These are phyloP conservation scores for Diaporthe sp. DNA, from an alignment of 2,329 filamentous ascomycete genomes.

Conservation along the genomic window DNA sequence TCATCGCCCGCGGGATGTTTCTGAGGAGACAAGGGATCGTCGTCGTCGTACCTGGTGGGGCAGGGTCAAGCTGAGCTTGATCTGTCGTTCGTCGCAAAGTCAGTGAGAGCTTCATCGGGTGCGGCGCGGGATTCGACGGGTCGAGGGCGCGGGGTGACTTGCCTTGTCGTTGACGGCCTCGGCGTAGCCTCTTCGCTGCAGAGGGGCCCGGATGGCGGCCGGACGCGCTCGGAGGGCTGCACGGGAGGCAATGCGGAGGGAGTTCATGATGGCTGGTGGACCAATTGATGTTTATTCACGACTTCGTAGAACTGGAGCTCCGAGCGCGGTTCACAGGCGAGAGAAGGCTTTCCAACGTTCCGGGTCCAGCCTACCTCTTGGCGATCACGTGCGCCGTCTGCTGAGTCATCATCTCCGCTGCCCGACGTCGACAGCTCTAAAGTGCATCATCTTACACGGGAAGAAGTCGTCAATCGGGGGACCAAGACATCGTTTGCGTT, in stretches of 20 bases:
- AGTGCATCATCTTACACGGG: too few species aligned
- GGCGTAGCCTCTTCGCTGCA: constrained; percentile 92
- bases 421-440: neutral
- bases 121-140: constrained; percentile 35
- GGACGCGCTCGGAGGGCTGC: constrained; percentile 88
- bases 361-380: constrained; percentile 29
- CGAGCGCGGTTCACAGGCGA: constrained; percentile 37
- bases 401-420: neutral
- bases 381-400: constrained; percentile 27
- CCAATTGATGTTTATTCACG: constrained; percentile 57
- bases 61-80: constrained; percentile 97
- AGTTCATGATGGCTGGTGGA: constrained; percentile 82
- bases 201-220: constrained; percentile 78
- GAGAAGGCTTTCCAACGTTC: constrained; percentile 37
- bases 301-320: constrained; percentile 59
- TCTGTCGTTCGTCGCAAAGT: constrained; percentile 59
- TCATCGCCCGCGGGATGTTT: too few species aligned
- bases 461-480: too few species aligned
- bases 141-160: constrained; percentile 47
- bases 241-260: constrained; percentile 86
- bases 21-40: constrained; percentile 28
- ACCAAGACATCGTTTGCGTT: neutral
- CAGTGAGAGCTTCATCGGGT: constrained; percentile 32
- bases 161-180: constrained; percentile 88
- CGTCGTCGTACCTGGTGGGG: constrained; percentile 95